These are phyloP conservation scores for Candida multigemmis DNA, from an alignment of 805 yeast genomes.

Conservation along the genomic window DNA sequence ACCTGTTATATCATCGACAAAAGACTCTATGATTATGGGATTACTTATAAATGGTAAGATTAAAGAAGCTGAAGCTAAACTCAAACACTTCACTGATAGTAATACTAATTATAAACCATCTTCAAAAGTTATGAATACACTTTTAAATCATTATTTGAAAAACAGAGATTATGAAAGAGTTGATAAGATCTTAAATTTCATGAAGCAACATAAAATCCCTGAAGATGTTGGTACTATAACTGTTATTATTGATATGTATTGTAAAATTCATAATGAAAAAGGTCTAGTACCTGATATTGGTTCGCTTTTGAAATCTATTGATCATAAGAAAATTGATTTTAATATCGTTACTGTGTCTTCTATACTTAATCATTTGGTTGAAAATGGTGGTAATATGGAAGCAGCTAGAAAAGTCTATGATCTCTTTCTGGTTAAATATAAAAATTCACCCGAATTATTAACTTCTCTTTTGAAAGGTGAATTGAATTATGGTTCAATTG, in stretches of 20 bases:
- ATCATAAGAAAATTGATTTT: conserved; percentile 11
- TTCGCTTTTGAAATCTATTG: conserved; percentile 33
- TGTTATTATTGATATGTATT: conserved; percentile 42
- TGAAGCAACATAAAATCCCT: conserved; percentile 30
- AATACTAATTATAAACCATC: conserved; percentile 32
- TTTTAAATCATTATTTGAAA: conserved; percentile 35
- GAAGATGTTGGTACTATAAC: conserved; percentile 62
- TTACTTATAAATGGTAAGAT: conserved; percentile 30
- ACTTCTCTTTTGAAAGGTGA: conserved; percentile 42
- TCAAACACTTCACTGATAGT: conserved; percentile 24
- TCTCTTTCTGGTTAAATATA: conserved; percentile 17
- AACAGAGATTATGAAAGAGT: conserved; percentile 36
- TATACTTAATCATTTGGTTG: conserved; percentile 45
- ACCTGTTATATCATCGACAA: conserved; percentile 27
- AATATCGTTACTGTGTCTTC: conserved; percentile 42
- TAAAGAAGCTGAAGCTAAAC: conserved; percentile 34
- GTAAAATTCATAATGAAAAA: conserved; percentile 36
- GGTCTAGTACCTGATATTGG: conserved; percentile 34
- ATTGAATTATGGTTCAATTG: conserved; percentile 28
- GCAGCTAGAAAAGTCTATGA: conserved; percentile 46
- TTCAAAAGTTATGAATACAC: conserved; percentile 42
- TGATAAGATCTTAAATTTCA: conserved; percentile 35
- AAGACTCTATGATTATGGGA: conserved; percentile 38
- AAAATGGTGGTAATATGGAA: conserved; percentile 34
- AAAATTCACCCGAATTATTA: conserved; percentile 23